Base-by-base conservation (phyloP, 2,329 filamentous ascomycete species). In the Botrytis medusae region DNA sequence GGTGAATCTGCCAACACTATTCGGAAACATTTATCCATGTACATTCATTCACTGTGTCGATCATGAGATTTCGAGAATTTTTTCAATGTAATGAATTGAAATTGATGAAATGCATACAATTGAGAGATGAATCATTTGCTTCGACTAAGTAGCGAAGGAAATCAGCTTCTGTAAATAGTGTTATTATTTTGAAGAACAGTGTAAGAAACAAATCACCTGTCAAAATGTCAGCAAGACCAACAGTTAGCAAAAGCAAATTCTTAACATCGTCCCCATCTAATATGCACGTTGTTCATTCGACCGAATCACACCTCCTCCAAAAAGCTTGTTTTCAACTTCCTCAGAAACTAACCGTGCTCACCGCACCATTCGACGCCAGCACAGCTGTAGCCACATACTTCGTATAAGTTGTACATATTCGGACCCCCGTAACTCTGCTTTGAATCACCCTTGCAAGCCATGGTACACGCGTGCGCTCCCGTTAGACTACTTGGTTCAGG, bases 351-450 rank as follows among this genome's bases (percentile, higher is more conserved):
- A 34, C 34, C n/a, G 48, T 65, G 51, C 69, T 59, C 12, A 57
- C 61, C n/a, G 37, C 70, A 72, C 46, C 44, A 44, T 25, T 12
- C n/a, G 69, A 62, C 14, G 29, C 59, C 48, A 71, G 34, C 59
- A 71, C 44, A n/a, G 69, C 29, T 22, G 78, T 77, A 10, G 77
- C 74, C 25, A 75, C 80, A 74, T 37, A 37, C 37, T 37, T 37
- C 48, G 7, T 82, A 82, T 34, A 83, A 68, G 75, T 83, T 81
- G 74, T 82, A 81, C 80, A 80, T 80, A 67, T 79, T 80, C 1
- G 77, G 69, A 0, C 77, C 82, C 42, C 82, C 81, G 71, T 82
- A 83, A 40, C 73, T 81, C 57, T 79, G 76, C 16, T 73, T 76
- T 2, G 40, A 60, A 75, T 79, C 74, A 16, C 57, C 70, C 32